Base-by-base conservation (phyloP, 257 asterid species). In the Catharanthus roseus region DNA sequence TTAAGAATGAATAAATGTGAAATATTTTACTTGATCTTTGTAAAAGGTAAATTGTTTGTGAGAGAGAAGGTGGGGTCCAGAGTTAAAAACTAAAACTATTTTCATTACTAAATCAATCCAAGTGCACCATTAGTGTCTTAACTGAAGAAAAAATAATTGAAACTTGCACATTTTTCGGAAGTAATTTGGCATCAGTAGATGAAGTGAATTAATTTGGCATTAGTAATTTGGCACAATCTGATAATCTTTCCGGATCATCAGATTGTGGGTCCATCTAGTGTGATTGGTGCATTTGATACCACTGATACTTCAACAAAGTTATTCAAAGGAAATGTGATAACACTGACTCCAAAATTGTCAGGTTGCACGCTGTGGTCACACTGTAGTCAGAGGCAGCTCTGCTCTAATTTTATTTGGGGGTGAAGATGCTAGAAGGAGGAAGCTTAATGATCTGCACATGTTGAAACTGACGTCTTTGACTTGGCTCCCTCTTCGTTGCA, bases 401-500 rank as follows among this genome's bases (percentile, higher is more conserved):
- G 90, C 80, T 78, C 83, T 95, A 69, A 88, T 95, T 66, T 73
- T 95, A 74, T 95, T 95, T 82, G 99, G 99, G 71, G 99, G 99
- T 72, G 99, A 95, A 85, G 96, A 88, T 75, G 47, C 77, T 70
- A 91, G 79, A 80, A 85, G 87, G 80, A 85, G 93, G 82, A 95
- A 95, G 78, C 89, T 91, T 69, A 95, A 91, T 74, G 99, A 95
- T 79, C 83, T 95, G 57, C 97, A 95, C 78, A 95, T 89, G 99
- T 95, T 95, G 84, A 97, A 95, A 80, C 86, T 95, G 56, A 91
- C 91, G 80, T 91, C 99, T 78, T 87, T 87, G 60, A 91, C 93
- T 47, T 95, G 99, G 99, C 96, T 95, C 62, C 99, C 99, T 51
- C 97, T 95, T 80, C 92, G 86, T 84, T 95, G 99, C 99, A 91